Conservation (phyloP, 805 yeast genomes). For the Starmerella sp. region DNA sequence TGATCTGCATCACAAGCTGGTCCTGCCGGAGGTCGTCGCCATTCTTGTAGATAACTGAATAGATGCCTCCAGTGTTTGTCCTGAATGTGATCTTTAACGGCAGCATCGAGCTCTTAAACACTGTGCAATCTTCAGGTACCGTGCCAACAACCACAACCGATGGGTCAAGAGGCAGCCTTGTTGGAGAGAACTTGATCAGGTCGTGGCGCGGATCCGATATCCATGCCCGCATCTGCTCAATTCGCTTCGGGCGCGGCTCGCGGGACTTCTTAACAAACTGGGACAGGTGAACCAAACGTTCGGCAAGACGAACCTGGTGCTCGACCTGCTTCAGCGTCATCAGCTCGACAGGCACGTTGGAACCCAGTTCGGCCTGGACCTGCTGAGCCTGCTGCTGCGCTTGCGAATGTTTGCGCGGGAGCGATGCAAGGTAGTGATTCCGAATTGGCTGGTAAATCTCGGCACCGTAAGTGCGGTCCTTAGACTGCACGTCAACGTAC, state of each 20-base stretch:
- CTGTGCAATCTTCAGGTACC: slow-evolving; percentile 66
- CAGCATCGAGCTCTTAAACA: slow-evolving; percentile 81
- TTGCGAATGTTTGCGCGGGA: slow-evolving; percentile 22
- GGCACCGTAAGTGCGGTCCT: slow-evolving; percentile 49
- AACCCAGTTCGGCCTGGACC: neutral
- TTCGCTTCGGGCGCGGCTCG: slow-evolving; percentile 68
- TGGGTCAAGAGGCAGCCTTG: slow-evolving; percentile 78
- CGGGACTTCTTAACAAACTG: slow-evolving; percentile 50
- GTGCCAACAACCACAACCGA: slow-evolving; percentile 61
- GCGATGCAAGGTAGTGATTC: slow-evolving; percentile 35
- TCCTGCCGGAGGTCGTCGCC: slow-evolving; percentile 96
- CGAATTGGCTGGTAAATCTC: slow-evolving; percentile 38
- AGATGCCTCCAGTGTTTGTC: slow-evolving; percentile 41
- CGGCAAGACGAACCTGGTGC: slow-evolving; percentile 59
- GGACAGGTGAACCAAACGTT: slow-evolving; percentile 54
- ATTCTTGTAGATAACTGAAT: slow-evolving; percentile 81
- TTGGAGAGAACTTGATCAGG: slow-evolving; percentile 37
- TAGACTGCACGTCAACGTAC: slow-evolving; percentile 73
- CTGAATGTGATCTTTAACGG: slow-evolving; percentile 77
- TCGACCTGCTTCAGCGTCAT: slow-evolving; percentile 22
- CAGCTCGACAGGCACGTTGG: slow-evolving; percentile 4
- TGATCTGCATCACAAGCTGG: slow-evolving; percentile 90
- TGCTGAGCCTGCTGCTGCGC: slow-evolving; percentile 3
- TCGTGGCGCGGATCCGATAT: slow-evolving; percentile 40
- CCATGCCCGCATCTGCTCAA: slow-evolving; percentile 52